Evolutionary conservation across 495 filamentous ascomycete genomes (phyloP).

Genomic region (Lophiotrema nucula): DNA sequence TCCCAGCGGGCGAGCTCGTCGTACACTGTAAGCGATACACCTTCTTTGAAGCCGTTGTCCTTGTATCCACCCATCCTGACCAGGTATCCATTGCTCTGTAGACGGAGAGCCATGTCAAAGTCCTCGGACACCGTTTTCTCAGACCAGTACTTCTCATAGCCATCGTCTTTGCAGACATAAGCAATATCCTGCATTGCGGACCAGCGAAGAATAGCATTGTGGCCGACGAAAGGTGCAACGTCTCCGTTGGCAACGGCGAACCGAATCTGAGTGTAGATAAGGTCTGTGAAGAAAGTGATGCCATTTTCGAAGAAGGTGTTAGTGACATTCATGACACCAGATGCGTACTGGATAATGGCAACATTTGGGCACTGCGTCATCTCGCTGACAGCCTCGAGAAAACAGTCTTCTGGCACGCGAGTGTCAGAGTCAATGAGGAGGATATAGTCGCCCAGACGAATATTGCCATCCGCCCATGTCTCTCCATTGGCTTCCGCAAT

Average conservation of each 20-base stretch:
- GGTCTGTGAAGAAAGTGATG: constrained; percentile 82
- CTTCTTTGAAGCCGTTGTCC: constrained; percentile 77
- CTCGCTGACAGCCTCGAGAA: constrained; percentile 49
- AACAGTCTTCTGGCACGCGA: constrained; percentile 48
- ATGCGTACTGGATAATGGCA: constrained; percentile 49
- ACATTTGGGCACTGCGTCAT: constrained; percentile 50
- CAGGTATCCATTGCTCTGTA: constrained; percentile 70
- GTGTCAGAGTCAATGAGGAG: constrained; percentile 46
- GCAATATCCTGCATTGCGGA: constrained; percentile 73
- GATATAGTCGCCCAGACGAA: constrained; percentile 45
- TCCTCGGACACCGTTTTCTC: constrained; percentile 80
- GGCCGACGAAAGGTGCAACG: constrained; percentile 69
- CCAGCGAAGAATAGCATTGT: constrained; percentile 81
- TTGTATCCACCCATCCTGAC: constrained; percentile 73
- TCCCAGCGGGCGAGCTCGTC: constrained; percentile 82
- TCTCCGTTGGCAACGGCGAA: constrained; percentile 81
- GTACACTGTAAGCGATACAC: constrained; percentile 81
- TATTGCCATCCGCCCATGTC: constrained; percentile 44
- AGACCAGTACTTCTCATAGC: constrained; percentile 78
- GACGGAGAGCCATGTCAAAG: constrained; percentile 80
- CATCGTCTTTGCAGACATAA: constrained; percentile 62
- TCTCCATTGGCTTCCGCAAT: constrained; percentile 32
- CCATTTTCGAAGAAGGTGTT: constrained; percentile 49
- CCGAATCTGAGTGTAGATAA: constrained; percentile 75
- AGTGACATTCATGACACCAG: constrained; percentile 51